Conservation (phyloP, 257 asterid species). For the Hygrophila difformis region DNA sequence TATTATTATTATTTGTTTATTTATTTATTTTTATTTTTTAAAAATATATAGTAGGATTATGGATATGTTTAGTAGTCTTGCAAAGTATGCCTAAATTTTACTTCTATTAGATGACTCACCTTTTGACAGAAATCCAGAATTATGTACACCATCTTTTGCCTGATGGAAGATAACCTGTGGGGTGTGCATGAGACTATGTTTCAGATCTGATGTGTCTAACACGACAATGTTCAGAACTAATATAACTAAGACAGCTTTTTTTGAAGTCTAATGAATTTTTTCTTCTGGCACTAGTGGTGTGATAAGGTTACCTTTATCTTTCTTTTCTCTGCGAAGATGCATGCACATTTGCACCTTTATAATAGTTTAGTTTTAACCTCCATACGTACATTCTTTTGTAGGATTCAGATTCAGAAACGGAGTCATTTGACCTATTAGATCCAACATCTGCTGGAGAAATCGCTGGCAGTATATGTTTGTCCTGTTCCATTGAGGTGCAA, state of each 20-base stretch:
- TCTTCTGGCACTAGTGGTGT: constrained; percentile 2
- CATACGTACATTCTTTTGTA: constrained; percentile 28
- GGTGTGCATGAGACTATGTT: background rate
- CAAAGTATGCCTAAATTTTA: too few relatives aligned
- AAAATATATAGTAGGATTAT: too few relatives aligned
- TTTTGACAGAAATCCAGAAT: too few relatives aligned
- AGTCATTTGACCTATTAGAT: constrained; percentile 48
- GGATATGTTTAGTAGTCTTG: too few relatives aligned
- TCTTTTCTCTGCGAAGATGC: constrained; percentile 4
- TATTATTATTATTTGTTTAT: too few relatives aligned
- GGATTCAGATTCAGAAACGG: constrained; percentile 62
- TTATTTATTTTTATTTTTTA: too few relatives aligned
- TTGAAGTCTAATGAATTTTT: constrained; percentile 6
- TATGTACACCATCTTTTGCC: background rate
- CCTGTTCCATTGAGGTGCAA: constrained; percentile 85
- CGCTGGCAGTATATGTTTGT: constrained; percentile 69
- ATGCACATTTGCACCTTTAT: background rate
- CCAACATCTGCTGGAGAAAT: constrained; percentile 51
- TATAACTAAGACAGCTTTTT: background rate
- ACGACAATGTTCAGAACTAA: background rate
- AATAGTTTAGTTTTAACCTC: constrained; percentile 3
- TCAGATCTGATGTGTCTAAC: background rate
- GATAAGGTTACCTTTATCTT: constrained; percentile 1
- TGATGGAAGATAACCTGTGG: background rate
- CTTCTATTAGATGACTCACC: too few relatives aligned